Evolutionary conservation across 345 rosid genomes (phyloP).

Genomic region (Cardamine occulta): DNA sequence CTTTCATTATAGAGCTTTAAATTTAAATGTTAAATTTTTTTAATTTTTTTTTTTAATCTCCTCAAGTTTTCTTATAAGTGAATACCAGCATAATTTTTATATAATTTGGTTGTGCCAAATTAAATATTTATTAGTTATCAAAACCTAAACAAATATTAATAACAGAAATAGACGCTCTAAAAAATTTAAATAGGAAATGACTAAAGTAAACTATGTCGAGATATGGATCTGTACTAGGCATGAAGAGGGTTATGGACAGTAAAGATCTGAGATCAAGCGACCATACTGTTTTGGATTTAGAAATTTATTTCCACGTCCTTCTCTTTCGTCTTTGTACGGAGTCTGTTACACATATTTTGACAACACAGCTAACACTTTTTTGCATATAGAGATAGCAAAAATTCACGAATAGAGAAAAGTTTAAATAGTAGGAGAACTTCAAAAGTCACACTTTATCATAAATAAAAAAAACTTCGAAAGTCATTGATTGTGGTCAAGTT

Average conservation of each 20-base stretch:
- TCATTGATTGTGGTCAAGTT: too few species aligned
- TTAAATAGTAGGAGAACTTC: not conserved
- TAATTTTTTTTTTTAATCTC: not conserved
- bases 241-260: constrained; percentile 29
- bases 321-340: constrained; percentile 34
- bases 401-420: not conserved
- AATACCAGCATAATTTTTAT: not conserved
- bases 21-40: not conserved
- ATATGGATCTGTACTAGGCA: constrained; percentile 27
- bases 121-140: not conserved
- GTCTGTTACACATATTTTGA: not conserved
- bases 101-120: not conserved
- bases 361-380: not conserved
- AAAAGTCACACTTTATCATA: too few species aligned
- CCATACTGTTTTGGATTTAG: constrained; percentile 36
- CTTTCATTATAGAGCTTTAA: not conserved
- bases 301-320: constrained; percentile 20
- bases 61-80: not conserved
- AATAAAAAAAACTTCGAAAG: too few species aligned
- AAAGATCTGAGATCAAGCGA: constrained; percentile 33
- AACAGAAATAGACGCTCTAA: not conserved
- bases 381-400: not conserved
- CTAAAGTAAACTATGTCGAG: constrained; percentile 6
- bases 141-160: not conserved
- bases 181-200: not conserved